These are phyloP conservation scores for Periconia macrospinosa DNA, from an alignment of 2,329 filamentous ascomycete species.

Conservation along the genomic window DNA sequence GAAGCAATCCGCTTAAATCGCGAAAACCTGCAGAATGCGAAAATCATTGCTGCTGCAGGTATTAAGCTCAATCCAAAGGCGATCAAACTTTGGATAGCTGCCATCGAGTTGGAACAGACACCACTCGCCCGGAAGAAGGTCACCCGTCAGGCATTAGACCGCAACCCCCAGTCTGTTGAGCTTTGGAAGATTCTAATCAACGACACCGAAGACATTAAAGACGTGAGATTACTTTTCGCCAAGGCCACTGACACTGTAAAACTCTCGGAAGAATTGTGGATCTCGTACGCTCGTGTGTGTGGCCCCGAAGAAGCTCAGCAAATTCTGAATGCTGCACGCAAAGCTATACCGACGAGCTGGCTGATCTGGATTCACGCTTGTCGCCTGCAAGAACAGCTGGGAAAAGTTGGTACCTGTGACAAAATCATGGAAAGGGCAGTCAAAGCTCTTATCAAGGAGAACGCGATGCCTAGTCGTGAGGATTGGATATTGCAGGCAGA, in stretches of 20 bases:
- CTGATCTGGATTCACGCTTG: slow-evolving; percentile 97
- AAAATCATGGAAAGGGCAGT: slow-evolving; percentile 95
- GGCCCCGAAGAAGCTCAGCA: slow-evolving; percentile 89
- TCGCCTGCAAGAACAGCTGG: slow-evolving; percentile 85
- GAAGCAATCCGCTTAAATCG: slow-evolving; percentile 88
- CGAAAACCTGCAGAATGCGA: slow-evolving; percentile 81
- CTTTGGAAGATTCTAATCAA: slow-evolving; percentile 99
- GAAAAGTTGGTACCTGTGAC: slow-evolving; percentile 70
- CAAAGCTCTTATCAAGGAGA: slow-evolving; percentile 83
- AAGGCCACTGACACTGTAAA: slow-evolving; percentile 97
- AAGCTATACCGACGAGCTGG: slow-evolving; percentile 87
- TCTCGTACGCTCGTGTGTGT: slow-evolving; percentile 88
- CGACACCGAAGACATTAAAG: slow-evolving; percentile 83
- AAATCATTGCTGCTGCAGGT: slow-evolving; percentile 90
- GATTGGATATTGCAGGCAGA: slow-evolving; percentile 97
- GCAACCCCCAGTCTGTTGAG: slow-evolving; percentile 90
- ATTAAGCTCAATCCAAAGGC: slow-evolving; percentile 90
- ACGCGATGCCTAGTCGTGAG: slow-evolving; percentile 94
- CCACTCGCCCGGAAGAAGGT: slow-evolving; percentile 87
- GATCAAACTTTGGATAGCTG: slow-evolving; percentile 89
- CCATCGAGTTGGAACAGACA: slow-evolving; percentile 88
- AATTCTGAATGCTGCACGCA: slow-evolving; percentile 91
- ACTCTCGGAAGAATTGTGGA: slow-evolving; percentile 90
- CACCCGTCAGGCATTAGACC: slow-evolving; percentile 84
- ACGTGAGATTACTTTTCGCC: slow-evolving; percentile 84